Evolutionary conservation across 2,329 filamentous ascomycete species (phyloP).

Genomic region (Colletotrichum cuscutae): DNA sequence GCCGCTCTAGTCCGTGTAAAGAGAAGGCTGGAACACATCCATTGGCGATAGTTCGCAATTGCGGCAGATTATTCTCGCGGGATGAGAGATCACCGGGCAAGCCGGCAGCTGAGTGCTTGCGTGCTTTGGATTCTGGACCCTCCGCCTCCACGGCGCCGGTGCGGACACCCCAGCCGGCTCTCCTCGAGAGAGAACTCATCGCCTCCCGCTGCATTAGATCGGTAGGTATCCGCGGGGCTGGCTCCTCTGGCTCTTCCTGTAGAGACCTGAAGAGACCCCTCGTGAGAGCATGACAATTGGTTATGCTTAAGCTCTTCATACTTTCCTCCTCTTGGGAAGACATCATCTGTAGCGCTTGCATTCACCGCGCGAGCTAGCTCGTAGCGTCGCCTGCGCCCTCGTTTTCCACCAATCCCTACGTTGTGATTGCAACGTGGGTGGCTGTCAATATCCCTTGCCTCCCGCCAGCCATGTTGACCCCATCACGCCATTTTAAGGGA

Average conservation of each 20-base stretch:
- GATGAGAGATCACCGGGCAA: not conserved
- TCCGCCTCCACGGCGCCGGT: not conserved
- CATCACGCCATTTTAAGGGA: not conserved
- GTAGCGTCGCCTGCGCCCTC: not conserved
- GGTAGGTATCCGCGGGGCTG: not conserved
- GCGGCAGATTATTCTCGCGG: not conserved
- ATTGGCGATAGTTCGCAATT: not conserved
- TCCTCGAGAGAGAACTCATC: not conserved
- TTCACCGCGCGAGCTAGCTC: not conserved
- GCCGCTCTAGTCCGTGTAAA: not conserved
- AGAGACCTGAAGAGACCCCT: not conserved
- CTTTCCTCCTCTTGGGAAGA: not conserved
- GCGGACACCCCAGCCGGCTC: not conserved
- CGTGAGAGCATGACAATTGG: not conserved
- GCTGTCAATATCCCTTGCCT: not conserved
- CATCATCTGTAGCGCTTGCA: not conserved
- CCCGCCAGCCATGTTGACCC: not conserved
- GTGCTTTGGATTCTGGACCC: not conserved
- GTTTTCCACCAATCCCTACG: not conserved
- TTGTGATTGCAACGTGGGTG: not conserved
- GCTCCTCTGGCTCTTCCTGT: not conserved
- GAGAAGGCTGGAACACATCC: not conserved
- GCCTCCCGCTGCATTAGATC: not conserved
- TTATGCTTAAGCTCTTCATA: slow-evolving; percentile 1
- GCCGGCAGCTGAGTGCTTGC: not conserved